Base-by-base conservation (phyloP, 805 yeast genomes). In the Suhomyces prunicola region DNA sequence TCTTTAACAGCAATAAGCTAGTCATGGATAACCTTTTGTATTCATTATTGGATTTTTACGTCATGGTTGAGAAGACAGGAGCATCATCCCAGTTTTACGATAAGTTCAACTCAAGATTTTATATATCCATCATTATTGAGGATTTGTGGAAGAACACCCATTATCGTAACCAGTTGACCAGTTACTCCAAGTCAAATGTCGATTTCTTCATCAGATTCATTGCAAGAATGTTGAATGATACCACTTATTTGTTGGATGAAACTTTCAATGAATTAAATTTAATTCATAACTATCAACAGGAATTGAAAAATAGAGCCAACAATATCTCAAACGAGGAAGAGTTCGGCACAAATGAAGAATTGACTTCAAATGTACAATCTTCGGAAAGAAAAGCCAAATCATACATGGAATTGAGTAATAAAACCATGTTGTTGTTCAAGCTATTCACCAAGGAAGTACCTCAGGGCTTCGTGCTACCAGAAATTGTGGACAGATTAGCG, bases 51-150 rank as follows among this genome's bases (percentile, higher is more conserved):
- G 96, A 90, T 61, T 88, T 91, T 56, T 94, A 93, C 68, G 96
- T 94, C 35, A 90, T 89, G 78, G 92, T 93, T 48, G 99, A 94
- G 68, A 91, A 89, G 63, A 94, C 99, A 0, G 99, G 99, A 8
- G 87, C 97, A 1, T 86, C 93, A 6, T 85, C 96, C 0, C 98
- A 94, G 70, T 94, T 93, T 66, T 93, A 93, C 68, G 99, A 94
- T 69, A 94, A 94, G 71, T 94, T 94, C 73, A 92, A 90, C 68
- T 83, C 90, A 44, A 81, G 99, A 67, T 93, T 85, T 69, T 87
- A 90, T 65, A 89, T 94, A 27, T 87, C 97, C 0, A 82, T 82
- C 46, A 87, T 94, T 33, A 72, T 94, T 61, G 93, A 90, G 66
- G 85, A 85, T 60, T 73, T 94, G 51, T 94, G 97, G 96, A 80